Evolutionary conservation across 805 yeast genomes (phyloP).

Genomic region (Yarrowia osloensis): DNA sequence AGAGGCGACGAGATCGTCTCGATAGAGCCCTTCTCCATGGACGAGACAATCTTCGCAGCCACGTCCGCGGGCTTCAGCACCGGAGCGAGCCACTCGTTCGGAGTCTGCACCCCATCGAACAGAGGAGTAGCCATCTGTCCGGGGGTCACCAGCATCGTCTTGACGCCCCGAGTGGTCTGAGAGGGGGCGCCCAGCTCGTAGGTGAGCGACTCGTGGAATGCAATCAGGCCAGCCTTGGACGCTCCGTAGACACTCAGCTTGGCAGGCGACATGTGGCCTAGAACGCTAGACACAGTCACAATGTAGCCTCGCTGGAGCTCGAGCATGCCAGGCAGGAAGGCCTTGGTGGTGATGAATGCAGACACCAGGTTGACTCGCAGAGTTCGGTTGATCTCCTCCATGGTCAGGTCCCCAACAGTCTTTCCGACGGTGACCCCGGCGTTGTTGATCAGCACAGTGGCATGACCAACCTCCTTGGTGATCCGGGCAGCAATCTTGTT

Average conservation of each 20-base stretch:
- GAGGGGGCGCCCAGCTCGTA: slow-evolving; percentile 64
- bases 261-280: slow-evolving; percentile 86
- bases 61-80: slow-evolving; percentile 68
- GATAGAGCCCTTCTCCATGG: slow-evolving; percentile 60
- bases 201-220: slow-evolving; percentile 78
- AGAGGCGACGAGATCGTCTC: slow-evolving; percentile 75
- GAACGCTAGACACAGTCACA: slow-evolving; percentile 77
- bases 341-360: slow-evolving; percentile 66
- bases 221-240: slow-evolving; percentile 81
- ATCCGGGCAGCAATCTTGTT: slow-evolving; percentile 47
- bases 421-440: slow-evolving; percentile 74
- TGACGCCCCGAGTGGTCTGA: slow-evolving; percentile 47
- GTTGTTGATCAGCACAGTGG: slow-evolving; percentile 75
- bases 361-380: slow-evolving; percentile 71
- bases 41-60: slow-evolving; percentile 58
- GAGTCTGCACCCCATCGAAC: slow-evolving; percentile 75
- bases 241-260: slow-evolving; percentile 81
- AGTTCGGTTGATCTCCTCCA: slow-evolving; percentile 61
- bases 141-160: slow-evolving; percentile 77
- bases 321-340: slow-evolving; percentile 75
- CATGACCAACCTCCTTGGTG: slow-evolving; percentile 53
- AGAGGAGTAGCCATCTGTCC: slow-evolving; percentile 80
- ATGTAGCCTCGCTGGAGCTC: slow-evolving; percentile 65
- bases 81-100: slow-evolving; percentile 77
- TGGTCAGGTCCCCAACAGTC: slow-evolving; percentile 54